Evolutionary conservation across 805 yeast genomes (phyloP).

Genomic region (Myxozyma melibiosi): DNA sequence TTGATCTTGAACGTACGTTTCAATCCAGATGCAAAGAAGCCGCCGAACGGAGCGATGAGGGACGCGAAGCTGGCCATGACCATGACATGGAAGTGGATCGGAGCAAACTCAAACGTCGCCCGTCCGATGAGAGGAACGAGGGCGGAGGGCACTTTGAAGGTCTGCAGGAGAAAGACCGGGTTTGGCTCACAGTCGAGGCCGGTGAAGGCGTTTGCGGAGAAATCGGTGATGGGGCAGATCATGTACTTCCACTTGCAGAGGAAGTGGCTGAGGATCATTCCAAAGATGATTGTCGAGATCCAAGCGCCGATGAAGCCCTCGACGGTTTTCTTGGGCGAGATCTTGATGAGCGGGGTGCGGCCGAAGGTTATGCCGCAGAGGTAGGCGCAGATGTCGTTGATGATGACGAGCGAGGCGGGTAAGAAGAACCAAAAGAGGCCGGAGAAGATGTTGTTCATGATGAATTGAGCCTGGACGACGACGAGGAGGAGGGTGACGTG

Average conservation of each 20-base stretch:
- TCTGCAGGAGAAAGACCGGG: conserved; percentile 84
- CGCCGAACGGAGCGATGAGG: conserved; percentile 96
- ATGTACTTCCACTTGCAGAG: conserved; percentile 69
- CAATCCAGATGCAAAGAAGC: conserved; percentile 96
- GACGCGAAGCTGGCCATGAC: conserved; percentile 93
- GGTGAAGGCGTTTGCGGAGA: conserved; percentile 46
- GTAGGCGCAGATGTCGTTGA: conserved; percentile 95
- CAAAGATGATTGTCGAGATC: conserved; percentile 83
- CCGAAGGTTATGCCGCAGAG: conserved; percentile 97
- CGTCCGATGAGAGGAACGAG: conserved; percentile 53
- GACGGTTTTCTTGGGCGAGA: conserved; percentile 95
- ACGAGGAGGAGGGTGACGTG: conserved; percentile 91
- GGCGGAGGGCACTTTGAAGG: conserved; percentile 71
- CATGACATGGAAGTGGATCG: conserved; percentile 87
- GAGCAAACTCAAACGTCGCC: conserved; percentile 50
- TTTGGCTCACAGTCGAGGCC: conserved; percentile 76
- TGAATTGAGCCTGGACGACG: conserved; percentile 91
- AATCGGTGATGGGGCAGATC: conserved; percentile 74
- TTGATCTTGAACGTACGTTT: conserved; percentile 95
- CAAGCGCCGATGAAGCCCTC: conserved; percentile 98
- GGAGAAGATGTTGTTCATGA: conserved; percentile 82
- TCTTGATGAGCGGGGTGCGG: conserved; percentile 83
- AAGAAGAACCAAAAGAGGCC: conserved; percentile 94
- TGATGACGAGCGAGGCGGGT: conserved; percentile 89
- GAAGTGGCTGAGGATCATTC: conserved; percentile 64